Base-by-base conservation (phyloP, 2,329 filamentous ascomycete species). In the Trichoderma arundinaceum region DNA sequence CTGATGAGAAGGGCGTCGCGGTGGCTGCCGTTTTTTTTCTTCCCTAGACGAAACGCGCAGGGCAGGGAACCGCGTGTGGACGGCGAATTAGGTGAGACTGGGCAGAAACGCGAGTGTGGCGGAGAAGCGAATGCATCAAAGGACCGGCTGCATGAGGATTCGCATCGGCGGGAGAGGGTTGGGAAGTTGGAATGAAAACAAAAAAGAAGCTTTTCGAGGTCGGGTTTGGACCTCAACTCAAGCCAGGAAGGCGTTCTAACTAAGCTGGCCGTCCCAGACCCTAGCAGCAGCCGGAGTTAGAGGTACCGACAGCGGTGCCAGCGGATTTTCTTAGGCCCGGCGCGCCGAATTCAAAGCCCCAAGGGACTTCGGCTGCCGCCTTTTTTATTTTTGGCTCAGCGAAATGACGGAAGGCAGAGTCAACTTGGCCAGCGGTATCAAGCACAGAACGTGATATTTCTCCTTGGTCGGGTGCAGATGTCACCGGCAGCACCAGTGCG, bases 121-220 rank as follows among this genome's bases (percentile, higher is more conserved):
- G 28, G 33, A 33, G 57, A 41, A 43, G 56, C 56, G 64, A 43
- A 43, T 48, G 64, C 58, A 48, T 56, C 19, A 54, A 44, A 46
- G 62, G 19, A 64, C 60, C 64, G 67, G 56, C 66, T 69, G 70
- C 69, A 71, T 69, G 64, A 66, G 65, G 66, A 64, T 68, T 67
- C 63, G 68, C 67, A 68, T 68, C 68, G 65, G 66, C 66, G 44
- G 43, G 60, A 41, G 51, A 51, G 59, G 15, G 60, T 32, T 53
- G 49, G 17, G 28, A 35, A 59, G 22, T 46, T 49, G 43, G 67
- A 61, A 54, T 57, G 60, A 48, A 54, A 53, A 61, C 49, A 49
- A 52, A 67, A 43, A 46, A 44, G 49, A 52, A 53, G 64, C 49
- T 59, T 60, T 60, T 66, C 44, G 56, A 66, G 51, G 48, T 56